Base-by-base conservation (phyloP, 257 asterid species). In the Solanum acaule region DNA sequence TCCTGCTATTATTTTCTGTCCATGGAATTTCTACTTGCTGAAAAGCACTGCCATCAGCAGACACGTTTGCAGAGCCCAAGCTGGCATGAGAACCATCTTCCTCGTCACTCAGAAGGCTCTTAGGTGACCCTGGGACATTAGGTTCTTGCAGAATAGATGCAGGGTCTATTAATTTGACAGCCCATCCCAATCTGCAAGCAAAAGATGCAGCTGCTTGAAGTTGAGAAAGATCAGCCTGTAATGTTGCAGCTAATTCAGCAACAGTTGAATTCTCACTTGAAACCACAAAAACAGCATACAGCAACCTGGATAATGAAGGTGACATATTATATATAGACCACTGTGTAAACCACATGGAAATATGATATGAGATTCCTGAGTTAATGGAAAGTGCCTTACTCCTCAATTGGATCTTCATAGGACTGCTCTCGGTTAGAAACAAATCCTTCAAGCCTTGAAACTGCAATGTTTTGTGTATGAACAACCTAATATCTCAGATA, bases 371-470 rank as follows among this genome's bases (percentile, higher is more conserved):
- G 85, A 90, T 72, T 82, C 86, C 56, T 86, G 59, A 59, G 88
- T 71, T 52, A 44, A 86, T 78, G 86, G 79, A 46, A 85, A 71
- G 90, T 86, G 88, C 88, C 94, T 93, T 94, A 97, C 99, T 97
- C 99, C 90, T 97, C 99, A 90, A 97, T 97, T 52, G 99, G 99
- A 93, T 97, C 99, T 93, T 97, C 99, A 91, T 97, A 97, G 88
- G 93, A 93, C 93, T 96, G 99, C 94, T 97, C 99, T 92, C 99
- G 92, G 93, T 97, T 97, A 86, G 99, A 97, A 90, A 97, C 98
- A 94, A 97, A 97, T 88, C 99, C 99, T 95, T 97, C 99, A 86
- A 97, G 99, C 94, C 99, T 97, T 92, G 99, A 97, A 94, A 97
- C 99, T 97, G 99, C 89, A 92, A 93, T 67, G 88, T 85, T 85